Evolutionary conservation across 257 asterid genomes (phyloP), one percentile per base, ranked within the genome.

Genomic region (Cinchona pubescens): DNA sequence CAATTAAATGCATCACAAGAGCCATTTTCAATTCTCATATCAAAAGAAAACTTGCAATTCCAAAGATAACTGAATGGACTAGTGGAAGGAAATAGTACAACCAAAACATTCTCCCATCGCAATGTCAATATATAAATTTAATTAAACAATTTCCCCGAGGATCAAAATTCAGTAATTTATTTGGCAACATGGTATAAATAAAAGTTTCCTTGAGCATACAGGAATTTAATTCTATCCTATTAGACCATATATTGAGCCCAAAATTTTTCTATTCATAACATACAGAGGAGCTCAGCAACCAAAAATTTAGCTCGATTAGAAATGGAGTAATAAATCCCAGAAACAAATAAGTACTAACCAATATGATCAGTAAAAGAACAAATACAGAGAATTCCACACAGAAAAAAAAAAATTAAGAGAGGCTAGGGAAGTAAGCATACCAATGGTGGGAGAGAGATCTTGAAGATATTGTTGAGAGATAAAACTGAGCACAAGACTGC

Each of bases 401-500:
- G 11, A 27, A 23, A 62, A 71, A 21, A 0, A 13, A 13, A 32
- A 18, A n/a, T n/a, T n/a, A n/a, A 0, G 70, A 73, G 13, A n/a
- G 59, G 68, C 14, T 38, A 74, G 49, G 12, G 14, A 63, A n/a
- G 72, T 87, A n/a, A n/a, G n/a, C n/a, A n/a, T n/a, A 92, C 98
- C 97, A 61, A 92, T 84, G 55, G 98, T 92, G 2, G 98, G 97
- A 55, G 94, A 78, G 64, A 86, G 89, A 70, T 88, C 75, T 34
- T 82, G 94, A 63, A 83, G 88, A 72, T 81, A 85, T 60, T 88
- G 87, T 3, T 88, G 91, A 11, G 96, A 84, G 63, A 88, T 79
- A 78, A 92, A 91, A 55, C 88, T 87, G 23, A 87, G 91, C 67
- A 92, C 84, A 76, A 92, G 97, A 74, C 97, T 85, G 79, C 98